Conservation (phyloP, 345 rosid genomes). For the Populus ilicifolia region DNA sequence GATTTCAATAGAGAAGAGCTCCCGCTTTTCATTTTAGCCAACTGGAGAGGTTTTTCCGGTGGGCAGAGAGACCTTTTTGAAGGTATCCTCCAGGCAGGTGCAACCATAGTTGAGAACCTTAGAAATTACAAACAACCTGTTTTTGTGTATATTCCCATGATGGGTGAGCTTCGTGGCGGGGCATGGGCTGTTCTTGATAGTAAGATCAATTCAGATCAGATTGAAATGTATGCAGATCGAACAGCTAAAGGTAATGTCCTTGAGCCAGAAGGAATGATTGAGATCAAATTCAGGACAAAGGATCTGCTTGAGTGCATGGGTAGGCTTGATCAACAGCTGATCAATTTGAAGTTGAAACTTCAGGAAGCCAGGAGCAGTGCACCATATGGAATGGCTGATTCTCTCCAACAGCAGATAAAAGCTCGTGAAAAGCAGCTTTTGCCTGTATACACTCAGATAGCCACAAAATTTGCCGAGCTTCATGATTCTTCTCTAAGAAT, state of each 20-base stretch:
- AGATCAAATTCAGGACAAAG: conserved; percentile 88
- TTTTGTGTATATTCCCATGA: conserved; percentile 93
- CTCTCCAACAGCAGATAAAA: conserved; percentile 66
- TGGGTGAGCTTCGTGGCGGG: conserved; percentile 99
- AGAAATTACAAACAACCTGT: conserved; percentile 96
- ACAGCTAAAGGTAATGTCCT: conserved; percentile 95
- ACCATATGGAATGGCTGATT: conserved; percentile 36
- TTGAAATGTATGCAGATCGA: conserved; percentile 96
- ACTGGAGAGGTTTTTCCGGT: conserved; percentile 99
- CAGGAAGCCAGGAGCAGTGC: conserved; percentile 62
- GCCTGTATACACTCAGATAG: conserved; percentile 85
- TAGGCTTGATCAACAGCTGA: conserved; percentile 76
- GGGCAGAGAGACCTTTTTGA: conserved; percentile 98
- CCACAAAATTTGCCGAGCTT: conserved; percentile 91
- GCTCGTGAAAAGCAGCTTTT: conserved; percentile 80
- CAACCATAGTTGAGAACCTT: conserved; percentile 94
- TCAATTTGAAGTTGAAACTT: conserved; percentile 55
- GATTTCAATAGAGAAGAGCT: conserved; percentile 96
- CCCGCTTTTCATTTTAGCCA: conserved; percentile 92
- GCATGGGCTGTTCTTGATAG: conserved; percentile 99
- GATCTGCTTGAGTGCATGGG: conserved; percentile 97
- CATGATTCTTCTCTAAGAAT: conserved; percentile 90
- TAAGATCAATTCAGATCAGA: conserved; percentile 82
- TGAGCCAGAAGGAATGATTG: conserved; percentile 97
- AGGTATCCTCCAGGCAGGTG: conserved; percentile 99